A percentile compares a stretch with the other conserved stretches of the same genome.
phyloP scores from a whole-genome alignment of 2,329 filamentous ascomycete species.

The Harringtonia lauricola region DNA sequence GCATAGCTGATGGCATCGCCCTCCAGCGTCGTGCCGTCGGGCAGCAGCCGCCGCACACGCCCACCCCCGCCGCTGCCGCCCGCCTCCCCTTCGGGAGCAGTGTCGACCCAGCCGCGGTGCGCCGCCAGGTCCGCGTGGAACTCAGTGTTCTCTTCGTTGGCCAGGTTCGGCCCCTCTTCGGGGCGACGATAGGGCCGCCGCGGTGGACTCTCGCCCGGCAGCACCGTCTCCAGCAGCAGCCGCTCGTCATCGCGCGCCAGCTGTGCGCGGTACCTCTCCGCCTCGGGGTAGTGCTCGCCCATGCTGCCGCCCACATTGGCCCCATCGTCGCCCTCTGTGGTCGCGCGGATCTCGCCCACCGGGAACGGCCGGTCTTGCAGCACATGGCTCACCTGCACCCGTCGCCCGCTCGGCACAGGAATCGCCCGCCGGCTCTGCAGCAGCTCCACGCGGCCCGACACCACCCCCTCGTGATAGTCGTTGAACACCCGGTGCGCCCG shows the following conservation, averaged over 20 bases:
- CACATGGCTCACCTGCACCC: neutral
- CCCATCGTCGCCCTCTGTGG: neutral
- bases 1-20: constrained; percentile 16
- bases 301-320: neutral
- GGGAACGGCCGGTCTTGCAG: neutral
- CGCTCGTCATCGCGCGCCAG: constrained; percentile 3
- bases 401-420: neutral
- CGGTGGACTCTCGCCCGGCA: neutral
- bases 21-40: constrained; percentile 12
- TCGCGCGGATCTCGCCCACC: neutral
- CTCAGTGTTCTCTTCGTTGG: constrained; percentile 20
- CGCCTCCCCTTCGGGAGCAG: too few relatives aligned
- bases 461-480: neutral
- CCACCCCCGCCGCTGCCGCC: constrained; percentile 1
- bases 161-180: too few relatives aligned
- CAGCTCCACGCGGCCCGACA: neutral
- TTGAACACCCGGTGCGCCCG: neutral
- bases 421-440: neutral
- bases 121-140: constrained; percentile 15
- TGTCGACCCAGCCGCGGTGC: constrained; percentile 12
- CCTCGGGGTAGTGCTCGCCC: neutral
- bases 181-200: too few relatives aligned
- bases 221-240: neutral
- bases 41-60: neutral
- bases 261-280: neutral